phyloP scores from a whole-genome alignment of 2,329 filamentous ascomycete species.

The Pleurostoma richardsiae region DNA sequence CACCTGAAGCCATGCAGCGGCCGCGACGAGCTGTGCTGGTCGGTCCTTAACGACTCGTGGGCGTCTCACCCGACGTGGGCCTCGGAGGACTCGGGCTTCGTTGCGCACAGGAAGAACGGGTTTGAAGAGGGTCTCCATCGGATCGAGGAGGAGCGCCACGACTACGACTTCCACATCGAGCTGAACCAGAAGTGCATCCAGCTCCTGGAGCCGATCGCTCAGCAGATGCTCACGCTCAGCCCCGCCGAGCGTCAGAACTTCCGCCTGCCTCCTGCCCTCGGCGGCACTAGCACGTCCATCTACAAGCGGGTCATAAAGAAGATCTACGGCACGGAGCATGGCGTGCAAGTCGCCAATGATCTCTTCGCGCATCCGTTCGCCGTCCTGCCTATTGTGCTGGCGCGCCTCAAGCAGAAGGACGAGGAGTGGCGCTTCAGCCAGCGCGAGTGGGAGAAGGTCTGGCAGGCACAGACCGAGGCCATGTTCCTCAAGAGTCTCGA shows the following conservation, averaged over 20 bases:
- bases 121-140: constrained; percentile 92
- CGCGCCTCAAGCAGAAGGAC: constrained; percentile 88
- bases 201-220: constrained; percentile 87
- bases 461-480: constrained; percentile 90
- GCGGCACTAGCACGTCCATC: constrained; percentile 91
- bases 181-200: constrained; percentile 93
- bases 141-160: constrained; percentile 96
- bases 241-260: constrained; percentile 69
- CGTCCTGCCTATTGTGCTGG: constrained; percentile 83
- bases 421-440: constrained; percentile 97
- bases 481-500: constrained; percentile 96
- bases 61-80: constrained; percentile 98
- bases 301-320: constrained; percentile 98
- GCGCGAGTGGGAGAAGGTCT: constrained; percentile 98
- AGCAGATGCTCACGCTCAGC: constrained; percentile 78
- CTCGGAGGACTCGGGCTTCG: constrained; percentile 95
- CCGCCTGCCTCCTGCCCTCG: constrained; percentile 75
- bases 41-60: constrained; percentile 96
- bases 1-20: constrained; percentile 89
- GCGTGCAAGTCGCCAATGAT: constrained; percentile 78
- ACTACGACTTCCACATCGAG: constrained; percentile 98
- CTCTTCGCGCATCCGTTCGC: constrained; percentile 80
- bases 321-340: constrained; percentile 82
- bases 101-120: constrained; percentile 93
- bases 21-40: constrained; percentile 88